Base-by-base conservation (phyloP, 2,329 filamentous ascomycete genomes). In the Colletotrichum cereale region DNA sequence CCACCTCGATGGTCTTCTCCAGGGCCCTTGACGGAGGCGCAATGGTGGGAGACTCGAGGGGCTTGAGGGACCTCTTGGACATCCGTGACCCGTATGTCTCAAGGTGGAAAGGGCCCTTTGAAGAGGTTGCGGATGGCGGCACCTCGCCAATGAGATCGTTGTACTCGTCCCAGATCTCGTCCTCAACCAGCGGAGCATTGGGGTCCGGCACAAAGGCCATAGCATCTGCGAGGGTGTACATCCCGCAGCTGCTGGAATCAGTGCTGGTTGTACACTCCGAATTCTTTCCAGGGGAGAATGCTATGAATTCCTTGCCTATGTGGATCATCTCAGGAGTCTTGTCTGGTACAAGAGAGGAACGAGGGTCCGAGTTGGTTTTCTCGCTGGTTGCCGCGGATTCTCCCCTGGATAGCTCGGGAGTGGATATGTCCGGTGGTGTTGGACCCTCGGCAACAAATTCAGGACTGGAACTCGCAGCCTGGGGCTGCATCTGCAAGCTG, bases 121-220 rank as follows among this genome's bases (percentile, higher is more conserved):
- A 90, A 0, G 88, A 90, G 1, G 86, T 87, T 6, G 86, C 83
- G 0, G 89, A 90, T 1, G 82, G 81, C 2, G 86, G 85, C 1
- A 81, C 81, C 14, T 93, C 91, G 63, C 93, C 93, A 65, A 98
- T 88, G 16, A 98, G 84, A 76, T 98, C 96, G 75, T 98, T 91
- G 78, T 97, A 98, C 81, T 97, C 96, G 62, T 95, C 91, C 96
- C 96, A 98, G 2, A 97, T 88, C 78, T 98, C 96, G 76, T 98
- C 96, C 74, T 97, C 93, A 1, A 84, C 89, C 5, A 91, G 86
- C 0, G 89, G 91, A 5, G 90, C 89, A 55, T 85, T 85, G 1
- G 89, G 85, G 3, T 85, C 83, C 0, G 92, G 92, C 29, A 93
- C 84, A 2, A 94, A 82, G 8, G 93, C 91, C 21, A 90, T 93